Base-by-base conservation (phyloP, 1,284 basidiomycete species). In the Pyrrhoderma noxium region DNA sequence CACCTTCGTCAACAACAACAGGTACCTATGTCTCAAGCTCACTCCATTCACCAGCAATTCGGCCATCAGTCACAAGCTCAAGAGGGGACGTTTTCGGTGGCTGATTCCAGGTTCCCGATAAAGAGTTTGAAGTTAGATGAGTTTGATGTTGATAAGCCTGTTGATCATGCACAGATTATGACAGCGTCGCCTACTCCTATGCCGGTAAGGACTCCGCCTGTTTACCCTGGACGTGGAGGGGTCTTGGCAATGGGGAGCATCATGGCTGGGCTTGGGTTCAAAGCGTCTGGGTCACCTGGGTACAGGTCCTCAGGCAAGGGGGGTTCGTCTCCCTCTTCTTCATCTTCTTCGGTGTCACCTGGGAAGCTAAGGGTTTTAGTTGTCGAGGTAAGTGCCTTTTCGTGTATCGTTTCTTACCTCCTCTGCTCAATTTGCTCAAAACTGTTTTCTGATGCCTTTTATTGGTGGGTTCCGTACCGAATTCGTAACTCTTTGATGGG, bases 341-440 rank as follows among this genome's bases (percentile, higher is more conserved):
- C 46, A 19, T 19, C 51, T 18, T 36, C 34, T 18, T 25, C 44
- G 3, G 25, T 51, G 31, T 25, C 52, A 13, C 54, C 42, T 42
- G 56, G 59, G 7, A 68, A 68, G 49, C 61, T 89, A 51, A 71
- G 82, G 11, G 73, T 89, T 2, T 64, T 90, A 39, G 77, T 89
- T 19, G 87, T 89, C 1, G 88, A 90, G 71, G 83, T 82, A 60
- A 57, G 68, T 57, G n/a, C n/a, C n/a, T n/a, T n/a, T n/a, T n/a
- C n/a, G n/a, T n/a, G n/a, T n/a, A n/a, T 16, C 27, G 11, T 31
- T 5, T 31, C 5, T 31, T 31, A 5, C 11, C 11, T 31, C 11
- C 27, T 31, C 5, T 31, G 5, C 27, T 31, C 27, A 5, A 5
- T 11, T 31, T 31, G 5, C 27, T 11, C 27, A 31, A 31, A 5